phyloP scores from a whole-genome alignment of 306 rosid species.

The Cucurbita argyrosperma region DNA sequence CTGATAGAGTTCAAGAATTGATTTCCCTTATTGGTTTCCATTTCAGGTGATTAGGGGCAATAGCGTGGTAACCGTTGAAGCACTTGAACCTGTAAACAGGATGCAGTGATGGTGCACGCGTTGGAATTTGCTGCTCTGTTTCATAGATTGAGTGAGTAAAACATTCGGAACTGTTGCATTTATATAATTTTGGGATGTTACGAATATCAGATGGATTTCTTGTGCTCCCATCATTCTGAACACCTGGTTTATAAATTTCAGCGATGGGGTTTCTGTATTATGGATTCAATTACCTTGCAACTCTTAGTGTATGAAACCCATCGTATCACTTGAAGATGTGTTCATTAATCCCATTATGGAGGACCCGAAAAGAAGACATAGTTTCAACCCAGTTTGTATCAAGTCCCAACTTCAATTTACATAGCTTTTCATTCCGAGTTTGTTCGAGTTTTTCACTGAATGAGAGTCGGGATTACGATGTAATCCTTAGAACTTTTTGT shows the following conservation, averaged over 20 bases:
- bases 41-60: constrained; percentile 91
- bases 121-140: not conserved
- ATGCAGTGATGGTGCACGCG: constrained; percentile 19
- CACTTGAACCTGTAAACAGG: constrained; percentile 86
- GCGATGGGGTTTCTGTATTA: not conserved
- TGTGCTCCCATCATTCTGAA: not conserved
- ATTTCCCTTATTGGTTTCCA: not conserved
- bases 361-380: no score
- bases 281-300: not conserved
- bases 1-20: not conserved
- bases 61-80: constrained; percentile 95
- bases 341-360: not conserved
- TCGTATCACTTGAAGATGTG: not conserved
- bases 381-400: not conserved
- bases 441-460: no score
- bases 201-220: not conserved
- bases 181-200: not conserved
- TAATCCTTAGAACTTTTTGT: no score
- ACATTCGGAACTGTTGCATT: not conserved
- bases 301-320: not conserved
- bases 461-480: no score
- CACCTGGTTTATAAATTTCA: not conserved
- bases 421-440: no score
- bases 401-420: not conserved
- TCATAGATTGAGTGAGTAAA: not conserved